These are phyloP conservation scores for Hibiscus mutabilis DNA, from an alignment of 345 rosid genomes.

Conservation along the genomic window DNA sequence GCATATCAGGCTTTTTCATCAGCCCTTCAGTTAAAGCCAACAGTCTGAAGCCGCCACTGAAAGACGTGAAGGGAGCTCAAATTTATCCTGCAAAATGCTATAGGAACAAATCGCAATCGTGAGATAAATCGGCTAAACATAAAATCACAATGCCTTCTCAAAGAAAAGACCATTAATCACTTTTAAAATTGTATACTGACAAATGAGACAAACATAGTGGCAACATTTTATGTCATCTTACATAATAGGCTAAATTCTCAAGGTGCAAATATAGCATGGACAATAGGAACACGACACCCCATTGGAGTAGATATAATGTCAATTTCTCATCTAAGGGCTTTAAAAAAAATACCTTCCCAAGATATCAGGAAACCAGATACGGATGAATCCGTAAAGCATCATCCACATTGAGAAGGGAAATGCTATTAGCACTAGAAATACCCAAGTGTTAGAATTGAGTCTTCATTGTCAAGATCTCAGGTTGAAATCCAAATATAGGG, in stretches of 20 bases:
- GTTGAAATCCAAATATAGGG: not conserved
- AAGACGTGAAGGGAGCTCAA: slow-evolving; percentile 84
- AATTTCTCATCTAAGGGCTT: not conserved
- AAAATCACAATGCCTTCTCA: not conserved
- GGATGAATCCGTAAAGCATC: not conserved
- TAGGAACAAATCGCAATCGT: slow-evolving; percentile 15
- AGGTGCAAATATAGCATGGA: not conserved
- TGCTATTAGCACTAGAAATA: not conserved
- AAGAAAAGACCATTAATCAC: not conserved
- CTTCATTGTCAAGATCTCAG: not conserved
- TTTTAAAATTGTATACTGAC: not conserved
- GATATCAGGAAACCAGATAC: not conserved
- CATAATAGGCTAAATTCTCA: not conserved
- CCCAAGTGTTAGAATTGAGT: not conserved
- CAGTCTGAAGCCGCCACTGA: slow-evolving; percentile 83
- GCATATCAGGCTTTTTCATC: slow-evolving; percentile 43
- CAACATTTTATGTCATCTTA: not conserved
- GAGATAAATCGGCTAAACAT: slow-evolving; percentile 3
- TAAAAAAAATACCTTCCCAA: not conserved
- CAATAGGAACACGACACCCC: not conserved
- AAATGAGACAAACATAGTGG: not conserved
- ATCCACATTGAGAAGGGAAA: not conserved
- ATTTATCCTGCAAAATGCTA: slow-evolving; percentile 67
- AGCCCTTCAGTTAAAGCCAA: slow-evolving; percentile 63
- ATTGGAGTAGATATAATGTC: not conserved